Percentiles rank a stretch among this genome's conserved stretches.
Evolutionary conservation across 352 stramenopile genomes (phyloP).

Genomic region (Pythium rhizo-oryzae): DNA sequence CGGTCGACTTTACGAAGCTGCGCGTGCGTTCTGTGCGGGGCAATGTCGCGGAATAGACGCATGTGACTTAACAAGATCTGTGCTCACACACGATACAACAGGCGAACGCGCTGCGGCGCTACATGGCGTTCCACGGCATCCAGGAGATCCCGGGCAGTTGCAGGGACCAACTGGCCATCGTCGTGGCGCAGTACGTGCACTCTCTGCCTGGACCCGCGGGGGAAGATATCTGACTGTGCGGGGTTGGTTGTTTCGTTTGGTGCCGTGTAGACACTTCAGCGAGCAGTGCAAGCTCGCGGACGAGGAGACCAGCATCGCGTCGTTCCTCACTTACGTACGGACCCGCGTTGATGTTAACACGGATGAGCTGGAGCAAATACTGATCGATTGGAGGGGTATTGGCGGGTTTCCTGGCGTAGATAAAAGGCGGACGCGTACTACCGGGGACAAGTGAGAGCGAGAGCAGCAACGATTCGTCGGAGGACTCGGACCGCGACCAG

Average conservation of each 20-base stretch:
- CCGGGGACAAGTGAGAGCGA: constrained; percentile 2
- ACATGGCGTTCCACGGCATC: constrained; percentile 68
- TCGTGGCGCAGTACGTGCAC: constrained; percentile 54
- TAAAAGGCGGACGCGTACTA: constrained; percentile 23
- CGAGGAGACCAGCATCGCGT: constrained; percentile 62
- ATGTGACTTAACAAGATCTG: background rate
- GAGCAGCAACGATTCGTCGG: constrained; percentile 4
- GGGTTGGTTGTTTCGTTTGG: too few species aligned
- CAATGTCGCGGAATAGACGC: background rate
- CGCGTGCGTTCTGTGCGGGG: constrained; percentile 35
- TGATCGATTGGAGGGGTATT: background rate
- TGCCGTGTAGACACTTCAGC: constrained; percentile 59
- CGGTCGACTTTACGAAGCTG: constrained; percentile 74
- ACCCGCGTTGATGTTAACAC: too few species aligned
- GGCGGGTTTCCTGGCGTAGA: constrained; percentile 7
- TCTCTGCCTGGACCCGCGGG: background rate
- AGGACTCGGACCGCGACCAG: constrained; percentile 21
- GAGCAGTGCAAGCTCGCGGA: constrained; percentile 65
- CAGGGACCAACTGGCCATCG: constrained; percentile 55
- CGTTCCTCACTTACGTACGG: constrained; percentile 70
- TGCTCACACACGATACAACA: constrained; percentile 4
- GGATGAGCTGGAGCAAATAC: too few species aligned
- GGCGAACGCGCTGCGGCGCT: constrained; percentile 63
- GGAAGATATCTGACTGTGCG: too few species aligned
- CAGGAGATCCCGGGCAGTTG: constrained; percentile 52